Evolutionary conservation across 345 rosid genomes (phyloP).

Genomic region (Salix suchowensis): DNA sequence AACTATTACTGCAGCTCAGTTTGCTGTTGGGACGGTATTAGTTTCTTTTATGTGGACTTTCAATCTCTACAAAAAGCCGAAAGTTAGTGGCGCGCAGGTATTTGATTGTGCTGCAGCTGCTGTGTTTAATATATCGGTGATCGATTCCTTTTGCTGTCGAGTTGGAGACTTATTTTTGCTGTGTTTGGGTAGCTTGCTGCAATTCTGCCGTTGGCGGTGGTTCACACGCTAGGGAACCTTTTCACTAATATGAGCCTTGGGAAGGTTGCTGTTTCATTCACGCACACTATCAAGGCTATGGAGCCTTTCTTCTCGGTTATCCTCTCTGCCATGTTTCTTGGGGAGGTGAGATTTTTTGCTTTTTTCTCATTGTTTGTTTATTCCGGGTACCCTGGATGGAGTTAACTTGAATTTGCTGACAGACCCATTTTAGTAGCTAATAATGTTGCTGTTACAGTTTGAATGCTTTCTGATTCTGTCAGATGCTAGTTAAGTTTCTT

Average conservation of each 20-base stretch:
- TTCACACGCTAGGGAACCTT: conserved; percentile 82
- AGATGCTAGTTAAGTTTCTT: not conserved
- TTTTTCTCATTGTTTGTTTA: not conserved
- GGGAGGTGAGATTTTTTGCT: conserved; percentile 53
- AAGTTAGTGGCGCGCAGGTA: conserved; percentile 47
- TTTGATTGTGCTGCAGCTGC: not conserved
- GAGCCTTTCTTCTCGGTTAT: conserved; percentile 99
- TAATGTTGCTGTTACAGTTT: not conserved
- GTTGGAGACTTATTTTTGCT: not conserved
- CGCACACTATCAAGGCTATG: conserved; percentile 97
- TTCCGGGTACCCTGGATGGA: not conserved
- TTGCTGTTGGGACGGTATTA: conserved; percentile 77
- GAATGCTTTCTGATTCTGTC: not conserved
- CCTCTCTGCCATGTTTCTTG: conserved; percentile 89
- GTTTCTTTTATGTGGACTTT: conserved; percentile 73
- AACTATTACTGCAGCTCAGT: conserved; percentile 63
- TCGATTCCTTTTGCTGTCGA: not conserved
- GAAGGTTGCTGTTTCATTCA: conserved; percentile 96
- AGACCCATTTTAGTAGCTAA: not conserved
- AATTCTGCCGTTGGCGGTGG: conserved; percentile 82
- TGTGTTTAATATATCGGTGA: not conserved
- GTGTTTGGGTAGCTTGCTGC: conserved; percentile 52
- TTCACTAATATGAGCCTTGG: conserved; percentile 98
- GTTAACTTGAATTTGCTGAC: not conserved
- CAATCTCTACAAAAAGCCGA: conserved; percentile 76